These are phyloP conservation scores for Sisymbrium irio DNA, from an alignment of 345 rosid genomes.

Conservation along the genomic window DNA sequence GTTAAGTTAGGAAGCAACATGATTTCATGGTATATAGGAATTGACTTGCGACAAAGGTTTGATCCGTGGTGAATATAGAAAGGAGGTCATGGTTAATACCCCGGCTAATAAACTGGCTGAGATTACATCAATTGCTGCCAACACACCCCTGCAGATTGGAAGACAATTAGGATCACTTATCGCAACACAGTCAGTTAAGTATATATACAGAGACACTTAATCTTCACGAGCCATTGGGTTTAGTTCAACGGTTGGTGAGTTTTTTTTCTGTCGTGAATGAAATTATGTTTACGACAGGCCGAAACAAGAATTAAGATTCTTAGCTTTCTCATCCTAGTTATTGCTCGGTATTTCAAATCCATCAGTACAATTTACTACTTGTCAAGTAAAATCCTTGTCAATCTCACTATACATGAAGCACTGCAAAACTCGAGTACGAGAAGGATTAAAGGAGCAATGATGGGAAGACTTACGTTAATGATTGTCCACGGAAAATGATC, in stretches of 20 bases:
- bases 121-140: constrained; percentile 87
- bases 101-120: constrained; percentile 65
- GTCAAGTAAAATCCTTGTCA: background rate
- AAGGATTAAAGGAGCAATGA: background rate
- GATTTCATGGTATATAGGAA: constrained; percentile 1
- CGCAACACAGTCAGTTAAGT: background rate
- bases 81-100: constrained; percentile 47
- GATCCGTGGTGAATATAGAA: background rate
- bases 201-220: background rate
- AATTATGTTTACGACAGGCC: background rate
- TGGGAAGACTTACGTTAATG: constrained; percentile 77
- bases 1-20: background rate
- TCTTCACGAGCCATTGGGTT: background rate
- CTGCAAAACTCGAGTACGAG: background rate
- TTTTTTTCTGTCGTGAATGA: background rate
- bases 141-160: constrained; percentile 68
- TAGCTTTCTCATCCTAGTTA: background rate
- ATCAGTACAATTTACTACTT: background rate
- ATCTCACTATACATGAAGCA: background rate
- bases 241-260: background rate
- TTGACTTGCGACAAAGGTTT: background rate
- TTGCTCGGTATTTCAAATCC: background rate
- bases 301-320: background rate
- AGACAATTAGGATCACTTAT: constrained; percentile 3
- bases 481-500: constrained; percentile 82